Base-by-base conservation (phyloP, 2,329 filamentous ascomycete genomes). In the Diaporthe citri region DNA sequence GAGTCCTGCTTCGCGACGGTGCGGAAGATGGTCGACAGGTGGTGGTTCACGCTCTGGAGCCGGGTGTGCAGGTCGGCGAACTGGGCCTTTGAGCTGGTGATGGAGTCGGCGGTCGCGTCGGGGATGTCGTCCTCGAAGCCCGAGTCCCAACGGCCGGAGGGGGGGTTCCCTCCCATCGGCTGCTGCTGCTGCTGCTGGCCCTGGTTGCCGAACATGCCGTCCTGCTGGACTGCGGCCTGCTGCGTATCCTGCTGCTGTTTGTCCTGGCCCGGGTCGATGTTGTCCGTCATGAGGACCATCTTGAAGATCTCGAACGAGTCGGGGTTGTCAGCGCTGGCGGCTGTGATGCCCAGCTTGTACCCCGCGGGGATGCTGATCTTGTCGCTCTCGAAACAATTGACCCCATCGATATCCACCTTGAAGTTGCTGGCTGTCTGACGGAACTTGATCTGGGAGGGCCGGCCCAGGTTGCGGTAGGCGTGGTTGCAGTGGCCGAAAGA, bases 221-320 rank as follows among this genome's bases (percentile, higher is more conserved):
- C 69, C 69, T 78, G 77, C 55, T 77, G 76, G 57, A 64, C 48
- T 52, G 57, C 59, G 34, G 70, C 57, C 57, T 74, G 72, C 52
- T 79, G 76, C 34, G 78, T 55, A 71, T 76, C 74, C 31, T 78
- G 62, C 56, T 78, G 62, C 56, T 79, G 76, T 34, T 79, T 70
- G 72, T 77, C 76, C 41, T 78, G 64, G 72, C 74, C 48, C 12
- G 82, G 79, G 67, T 84, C 80, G 74, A 80, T 82, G 41, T 83
- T 82, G 36, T 91, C 89, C 15, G 90, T 92, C 81, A 92, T 91
- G 70, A 97, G 90, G 48, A 94, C 89, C 81, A 98, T 90, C 82
- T 96, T 97, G 88, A 96, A 97, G 78, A 98, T 84, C 84, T 99
- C 97, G 80, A 98, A 97, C 7, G 95, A 97, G 85, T 99, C 97